Evolutionary conservation across 768 basidiomycete genomes (phyloP), one percentile per base, ranked within the genome.

Genomic region (Cyclocybe aegerita): DNA sequence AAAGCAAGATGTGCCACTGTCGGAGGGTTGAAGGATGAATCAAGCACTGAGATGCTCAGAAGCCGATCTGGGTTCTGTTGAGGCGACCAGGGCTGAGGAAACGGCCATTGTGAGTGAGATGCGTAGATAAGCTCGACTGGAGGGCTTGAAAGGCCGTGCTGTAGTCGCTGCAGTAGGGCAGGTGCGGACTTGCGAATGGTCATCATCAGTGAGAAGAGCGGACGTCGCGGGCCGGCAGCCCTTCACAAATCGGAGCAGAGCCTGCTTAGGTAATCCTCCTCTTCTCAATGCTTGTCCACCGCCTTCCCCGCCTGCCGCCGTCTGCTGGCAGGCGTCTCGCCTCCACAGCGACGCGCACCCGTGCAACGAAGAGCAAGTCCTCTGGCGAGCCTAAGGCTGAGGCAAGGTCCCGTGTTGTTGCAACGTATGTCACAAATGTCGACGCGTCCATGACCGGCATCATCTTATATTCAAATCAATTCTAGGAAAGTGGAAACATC

Each of bases 11-110:
- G 94, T 0, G 94, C 91, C 16, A 79, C 65, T 2, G 91, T 93
- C 1, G 95, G 95, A 3, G 94, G 94, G 61, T 98, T 96, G 71
- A 91, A 98, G 1, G 92, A 94, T 1, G 93, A 87, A 60, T 97
- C 95, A 35, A 97, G 77, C n/a, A 95, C 73, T 3, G 87, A 78
- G 41, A 95, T 77, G 46, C 74, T 77, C 33, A 85, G 62, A 3
- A 65, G 62, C n/a, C 43, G 49, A n/a, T 54, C 40, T 36, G 46
- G 47, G 23, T 50, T 53, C 15, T 48, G 38, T 9, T 46, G 49
- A 37, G 16, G 42, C 14, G 31, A 11, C 31, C 47, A 41, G 39
- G 30, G 32, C 43, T 48, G 56, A 2, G 72, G 76, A 7, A 82
- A 61, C 8, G 90, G 90, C 90, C 90, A 93, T 30, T 60, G 68